These are phyloP conservation scores for Zelonia costaricensis DNA, from an alignment of 208 protist species.

Conservation along the genomic window DNA sequence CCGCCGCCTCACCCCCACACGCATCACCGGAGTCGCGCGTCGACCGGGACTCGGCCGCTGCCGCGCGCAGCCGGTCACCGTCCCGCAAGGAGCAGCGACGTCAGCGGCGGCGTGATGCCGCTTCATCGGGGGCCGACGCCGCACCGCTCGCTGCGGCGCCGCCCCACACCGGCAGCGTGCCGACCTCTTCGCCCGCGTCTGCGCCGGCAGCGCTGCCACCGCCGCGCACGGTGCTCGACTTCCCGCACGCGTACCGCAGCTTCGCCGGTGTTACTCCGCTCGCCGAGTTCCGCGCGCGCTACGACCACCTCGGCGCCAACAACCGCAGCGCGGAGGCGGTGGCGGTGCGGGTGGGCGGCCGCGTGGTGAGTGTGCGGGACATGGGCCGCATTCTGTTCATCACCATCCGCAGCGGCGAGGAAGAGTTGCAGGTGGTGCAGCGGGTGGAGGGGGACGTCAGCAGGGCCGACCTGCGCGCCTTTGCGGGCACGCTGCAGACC, in stretches of 20 bases:
- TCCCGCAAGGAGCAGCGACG: no score
- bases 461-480: constrained; percentile 50
- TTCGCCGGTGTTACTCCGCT: constrained; percentile 59
- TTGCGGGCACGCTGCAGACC: constrained; percentile 48
- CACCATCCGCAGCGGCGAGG: constrained; percentile 64
- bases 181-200: no score
- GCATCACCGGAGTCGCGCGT: no score
- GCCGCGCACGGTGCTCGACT: constrained; percentile 39
- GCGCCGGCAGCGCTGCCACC: constrained; percentile 11
- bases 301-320: constrained; percentile 32
- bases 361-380: constrained; percentile 69
- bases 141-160: no score
- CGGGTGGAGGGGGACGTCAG: constrained; percentile 55
- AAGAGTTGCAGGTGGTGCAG: constrained; percentile 71
- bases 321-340: constrained; percentile 14
- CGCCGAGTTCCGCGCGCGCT: constrained; percentile 41
- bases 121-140: no score
- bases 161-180: no score
- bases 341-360: constrained; percentile 64
- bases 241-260: constrained; percentile 62
- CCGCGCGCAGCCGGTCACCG: no score
- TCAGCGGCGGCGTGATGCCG: no score
- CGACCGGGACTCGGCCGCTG: no score
- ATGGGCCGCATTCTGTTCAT: constrained; percentile 88
- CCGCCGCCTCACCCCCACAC: no score